phyloP scores from a whole-genome alignment of 2,329 filamentous ascomycete genomes.

The Orbilia brochopaga region DNA sequence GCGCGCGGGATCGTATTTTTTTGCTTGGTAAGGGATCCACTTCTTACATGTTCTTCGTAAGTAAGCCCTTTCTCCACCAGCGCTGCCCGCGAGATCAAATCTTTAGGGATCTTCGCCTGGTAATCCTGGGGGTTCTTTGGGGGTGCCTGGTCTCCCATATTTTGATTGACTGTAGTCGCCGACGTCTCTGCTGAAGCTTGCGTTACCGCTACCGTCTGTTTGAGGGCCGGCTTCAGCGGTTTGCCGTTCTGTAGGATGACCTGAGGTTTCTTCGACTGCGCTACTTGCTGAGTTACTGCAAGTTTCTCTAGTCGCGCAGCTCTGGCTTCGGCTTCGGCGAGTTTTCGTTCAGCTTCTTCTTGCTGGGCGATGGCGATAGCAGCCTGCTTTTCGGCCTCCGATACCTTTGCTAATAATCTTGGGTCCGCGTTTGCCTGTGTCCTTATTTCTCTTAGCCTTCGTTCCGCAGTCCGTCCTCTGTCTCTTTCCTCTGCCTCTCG shows the following conservation, averaged over 20 bases:
- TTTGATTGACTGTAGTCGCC: slow-evolving; percentile 46
- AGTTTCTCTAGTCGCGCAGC: slow-evolving; percentile 36
- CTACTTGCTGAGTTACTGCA: slow-evolving; percentile 12
- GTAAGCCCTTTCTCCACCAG: slow-evolving; percentile 47
- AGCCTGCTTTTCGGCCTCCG: slow-evolving; percentile 49
- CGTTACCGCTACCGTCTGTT: slow-evolving; percentile 47
- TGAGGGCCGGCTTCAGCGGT: slow-evolving; percentile 44
- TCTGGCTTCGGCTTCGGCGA: slow-evolving; percentile 45
- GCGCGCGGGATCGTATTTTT: not conserved
- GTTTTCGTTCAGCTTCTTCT: slow-evolving; percentile 46
- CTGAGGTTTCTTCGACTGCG: slow-evolving; percentile 40
- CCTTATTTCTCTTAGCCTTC: slow-evolving; percentile 51
- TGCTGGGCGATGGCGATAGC: slow-evolving; percentile 48
- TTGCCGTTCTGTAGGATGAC: slow-evolving; percentile 50
- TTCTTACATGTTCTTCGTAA: slow-evolving; percentile 50
- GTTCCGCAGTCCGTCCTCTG: slow-evolving; percentile 46
- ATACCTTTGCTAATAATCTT: slow-evolving; percentile 43
- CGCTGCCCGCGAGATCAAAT: slow-evolving; percentile 45
- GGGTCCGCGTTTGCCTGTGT: slow-evolving; percentile 50
- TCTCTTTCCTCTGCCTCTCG: slow-evolving; percentile 45
- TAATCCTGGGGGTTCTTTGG: slow-evolving; percentile 49
- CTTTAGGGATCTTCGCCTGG: slow-evolving; percentile 49
- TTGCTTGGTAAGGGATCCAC: not conserved
- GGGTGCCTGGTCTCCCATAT: slow-evolving; percentile 46
- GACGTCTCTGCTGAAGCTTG: slow-evolving; percentile 25